phyloP scores from a whole-genome alignment of 306 rosid genomes.

The Cyamopsis tetragonoloba region DNA sequence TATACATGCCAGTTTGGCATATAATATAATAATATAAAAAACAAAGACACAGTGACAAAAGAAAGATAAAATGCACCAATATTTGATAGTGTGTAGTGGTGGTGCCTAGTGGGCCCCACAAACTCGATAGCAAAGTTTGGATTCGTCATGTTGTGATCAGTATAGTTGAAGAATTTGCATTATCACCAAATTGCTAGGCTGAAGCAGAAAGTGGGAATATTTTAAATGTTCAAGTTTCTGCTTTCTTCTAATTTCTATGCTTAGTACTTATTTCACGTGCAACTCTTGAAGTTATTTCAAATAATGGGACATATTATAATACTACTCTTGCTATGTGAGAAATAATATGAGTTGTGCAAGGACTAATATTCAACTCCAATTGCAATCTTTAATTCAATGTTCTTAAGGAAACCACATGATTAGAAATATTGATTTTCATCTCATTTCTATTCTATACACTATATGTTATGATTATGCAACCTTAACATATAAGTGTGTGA shows the following conservation, averaged over 20 bases:
- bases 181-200: constrained; percentile 12
- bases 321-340: too few relatives aligned
- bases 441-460: too few relatives aligned
- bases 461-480: too few relatives aligned
- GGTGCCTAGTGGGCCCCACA: constrained; percentile 27
- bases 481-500: too few relatives aligned
- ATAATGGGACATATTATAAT: too few relatives aligned
- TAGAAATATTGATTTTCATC: background rate
- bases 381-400: background rate
- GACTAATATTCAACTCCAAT: too few relatives aligned
- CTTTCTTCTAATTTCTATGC: background rate
- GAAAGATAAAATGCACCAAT: constrained; percentile 22
- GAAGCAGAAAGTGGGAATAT: constrained; percentile 15
- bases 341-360: too few relatives aligned
- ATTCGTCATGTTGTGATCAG: constrained; percentile 32
- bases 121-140: constrained; percentile 22
- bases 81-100: constrained; percentile 10
- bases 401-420: background rate
- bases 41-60: constrained; percentile 29
- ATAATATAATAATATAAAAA: constrained; percentile 1
- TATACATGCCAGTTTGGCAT: constrained; percentile 22
- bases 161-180: constrained; percentile 22
- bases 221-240: constrained; percentile 19
- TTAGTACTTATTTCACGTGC: constrained; percentile 25
- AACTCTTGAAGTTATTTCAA: too few relatives aligned